These are phyloP conservation scores for Theileria parva DNA, from an alignment of 169 alveolate genomes.

Conservation along the genomic window DNA sequence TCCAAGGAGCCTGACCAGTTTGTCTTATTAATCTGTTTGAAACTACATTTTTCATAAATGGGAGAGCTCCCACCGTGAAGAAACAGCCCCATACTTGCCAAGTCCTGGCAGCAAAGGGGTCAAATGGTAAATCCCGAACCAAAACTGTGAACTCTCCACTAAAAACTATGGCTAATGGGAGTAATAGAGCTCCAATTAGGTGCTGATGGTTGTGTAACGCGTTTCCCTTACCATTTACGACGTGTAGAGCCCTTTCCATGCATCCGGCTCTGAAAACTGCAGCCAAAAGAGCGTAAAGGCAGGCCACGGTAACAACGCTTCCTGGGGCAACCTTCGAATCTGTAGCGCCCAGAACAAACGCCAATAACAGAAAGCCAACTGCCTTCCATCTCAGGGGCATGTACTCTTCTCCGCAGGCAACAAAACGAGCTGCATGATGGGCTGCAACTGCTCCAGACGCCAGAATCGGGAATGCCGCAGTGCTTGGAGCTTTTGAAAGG, in stretches of 20 bases:
- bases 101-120: conserved; percentile 73
- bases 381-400: conserved; percentile 90
- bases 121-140: conserved; percentile 76
- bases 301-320: conserved; percentile 84
- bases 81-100: conserved; percentile 91
- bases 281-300: conserved; percentile 85
- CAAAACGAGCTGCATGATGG: conserved; percentile 89
- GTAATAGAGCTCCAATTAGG: conserved; percentile 82
- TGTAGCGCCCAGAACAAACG: conserved; percentile 86
- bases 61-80: conserved; percentile 89
- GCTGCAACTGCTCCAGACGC: conserved; percentile 91
- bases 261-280: conserved; percentile 91
- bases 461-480: conserved; percentile 88
- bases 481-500: conserved; percentile 85
- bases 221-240: conserved; percentile 88
- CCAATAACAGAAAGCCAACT: conserved; percentile 80
- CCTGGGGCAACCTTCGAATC: conserved; percentile 88
- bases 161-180: conserved; percentile 81
- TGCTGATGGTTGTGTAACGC: conserved; percentile 91
- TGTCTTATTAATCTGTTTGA: conserved; percentile 88
- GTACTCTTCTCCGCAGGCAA: conserved; percentile 91
- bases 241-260: conserved; percentile 88
- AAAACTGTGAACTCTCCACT: conserved; percentile 80
- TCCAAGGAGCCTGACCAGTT: conserved; percentile 94
- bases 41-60: conserved; percentile 88